phyloP scores from a whole-genome alignment of 2,329 filamentous ascomycete species.

The Xylariaceae sp. region DNA sequence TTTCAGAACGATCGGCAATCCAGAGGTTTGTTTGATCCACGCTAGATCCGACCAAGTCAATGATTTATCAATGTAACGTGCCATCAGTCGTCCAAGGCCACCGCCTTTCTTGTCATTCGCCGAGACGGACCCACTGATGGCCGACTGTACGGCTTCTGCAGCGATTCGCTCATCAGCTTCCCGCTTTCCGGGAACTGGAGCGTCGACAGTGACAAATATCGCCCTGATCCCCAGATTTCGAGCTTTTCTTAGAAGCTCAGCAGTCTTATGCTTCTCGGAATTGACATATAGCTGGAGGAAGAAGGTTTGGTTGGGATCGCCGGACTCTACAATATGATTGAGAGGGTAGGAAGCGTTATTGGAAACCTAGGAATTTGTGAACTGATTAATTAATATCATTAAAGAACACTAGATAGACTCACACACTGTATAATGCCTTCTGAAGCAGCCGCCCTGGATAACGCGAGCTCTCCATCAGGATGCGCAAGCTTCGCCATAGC shows the following conservation, averaged over 20 bases:
- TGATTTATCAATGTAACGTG: constrained; percentile 3
- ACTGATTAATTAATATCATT: not conserved
- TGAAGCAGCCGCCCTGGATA: constrained; percentile 50
- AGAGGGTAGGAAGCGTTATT: too few species aligned
- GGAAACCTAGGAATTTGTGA: too few species aligned
- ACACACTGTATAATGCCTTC: constrained; percentile 54
- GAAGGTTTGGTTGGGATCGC: constrained; percentile 40
- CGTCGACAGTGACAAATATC: constrained; percentile 58
- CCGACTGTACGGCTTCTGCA: too few species aligned
- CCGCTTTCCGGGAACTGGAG: constrained; percentile 52
- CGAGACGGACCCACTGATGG: too few species aligned
- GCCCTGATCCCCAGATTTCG: constrained; percentile 51
- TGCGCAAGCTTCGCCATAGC: constrained; percentile 54
- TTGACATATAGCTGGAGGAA: constrained; percentile 62
- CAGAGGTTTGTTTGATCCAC: constrained; percentile 10
- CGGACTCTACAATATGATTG: too few species aligned
- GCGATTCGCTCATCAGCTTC: constrained; percentile 15
- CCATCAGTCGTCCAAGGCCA: too few species aligned
- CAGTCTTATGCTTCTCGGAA: constrained; percentile 51
- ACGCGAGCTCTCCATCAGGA: constrained; percentile 54
- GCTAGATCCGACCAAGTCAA: constrained; percentile 14
- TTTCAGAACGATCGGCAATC: constrained; percentile 14
- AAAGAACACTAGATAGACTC: constrained; percentile 11
- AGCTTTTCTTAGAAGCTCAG: constrained; percentile 45
- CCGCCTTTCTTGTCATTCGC: too few species aligned